Conservation (phyloP, 2,329 filamentous ascomycete species). For the Corinectria fuckeliana region DNA sequence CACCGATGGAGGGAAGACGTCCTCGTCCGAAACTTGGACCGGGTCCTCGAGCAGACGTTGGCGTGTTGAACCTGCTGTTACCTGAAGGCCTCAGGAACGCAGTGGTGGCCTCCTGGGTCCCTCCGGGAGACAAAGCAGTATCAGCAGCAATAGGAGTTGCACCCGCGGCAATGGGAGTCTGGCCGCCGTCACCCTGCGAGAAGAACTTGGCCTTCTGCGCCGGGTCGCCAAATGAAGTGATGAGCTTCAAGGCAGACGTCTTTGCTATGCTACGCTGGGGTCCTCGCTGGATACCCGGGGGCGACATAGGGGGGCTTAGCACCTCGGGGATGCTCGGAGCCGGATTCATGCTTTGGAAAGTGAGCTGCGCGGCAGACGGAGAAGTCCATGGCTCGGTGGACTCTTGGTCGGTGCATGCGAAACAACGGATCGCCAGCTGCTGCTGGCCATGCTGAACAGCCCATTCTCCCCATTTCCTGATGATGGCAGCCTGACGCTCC, state of each 20-base stretch:
- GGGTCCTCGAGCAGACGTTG: constrained; percentile 66
- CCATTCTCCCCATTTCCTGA: constrained; percentile 94
- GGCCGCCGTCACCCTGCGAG: constrained; percentile 59
- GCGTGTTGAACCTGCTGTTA: constrained; percentile 73
- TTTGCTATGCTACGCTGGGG: constrained; percentile 73
- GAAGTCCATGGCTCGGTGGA: constrained; percentile 88
- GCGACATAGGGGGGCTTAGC: constrained; percentile 76
- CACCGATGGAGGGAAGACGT: constrained; percentile 80
- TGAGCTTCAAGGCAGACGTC: constrained; percentile 84
- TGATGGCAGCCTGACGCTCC: constrained; percentile 86
- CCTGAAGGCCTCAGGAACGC: constrained; percentile 72
- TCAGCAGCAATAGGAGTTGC: constrained; percentile 84
- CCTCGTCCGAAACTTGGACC: constrained; percentile 66
- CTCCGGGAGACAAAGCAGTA: constrained; percentile 69
- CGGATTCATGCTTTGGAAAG: constrained; percentile 59
- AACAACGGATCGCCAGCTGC: constrained; percentile 89
- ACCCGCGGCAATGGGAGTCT: constrained; percentile 81
- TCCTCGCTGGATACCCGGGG: constrained; percentile 67
- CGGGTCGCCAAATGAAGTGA: constrained; percentile 82
- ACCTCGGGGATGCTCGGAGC: constrained; percentile 67
- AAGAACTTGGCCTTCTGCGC: constrained; percentile 70
- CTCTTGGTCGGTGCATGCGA: constrained; percentile 88
- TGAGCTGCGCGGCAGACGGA: constrained; percentile 72
- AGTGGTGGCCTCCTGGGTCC: constrained; percentile 64
- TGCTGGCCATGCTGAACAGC: constrained; percentile 87